A percentile compares a stretch with the other conserved stretches of the same genome.
phyloP scores from a whole-genome alignment of 495 filamentous ascomycete genomes.

The Rhypophila decipiens region DNA sequence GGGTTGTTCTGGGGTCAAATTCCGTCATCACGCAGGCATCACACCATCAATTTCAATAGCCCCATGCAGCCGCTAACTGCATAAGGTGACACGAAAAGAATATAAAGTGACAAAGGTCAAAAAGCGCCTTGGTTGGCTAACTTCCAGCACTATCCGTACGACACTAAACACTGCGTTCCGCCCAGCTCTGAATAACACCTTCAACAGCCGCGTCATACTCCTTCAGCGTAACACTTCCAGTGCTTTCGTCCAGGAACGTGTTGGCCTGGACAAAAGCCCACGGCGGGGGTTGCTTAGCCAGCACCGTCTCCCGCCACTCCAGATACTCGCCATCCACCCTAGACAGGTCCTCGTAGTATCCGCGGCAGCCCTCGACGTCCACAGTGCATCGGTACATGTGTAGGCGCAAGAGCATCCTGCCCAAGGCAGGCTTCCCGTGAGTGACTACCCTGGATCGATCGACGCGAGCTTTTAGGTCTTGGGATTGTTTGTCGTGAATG shows the following conservation, averaged over 20 bases:
- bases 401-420: constrained; percentile 33
- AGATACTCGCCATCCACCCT: constrained; percentile 30
- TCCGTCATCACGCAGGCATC: no score
- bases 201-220: constrained; percentile 35
- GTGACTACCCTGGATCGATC: constrained; percentile 30
- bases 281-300: constrained; percentile 25
- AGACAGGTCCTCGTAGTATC: constrained; percentile 36
- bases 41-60: no score
- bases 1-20: no score
- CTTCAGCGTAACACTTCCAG: constrained; percentile 31
- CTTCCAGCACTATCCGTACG: no score
- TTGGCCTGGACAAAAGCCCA: constrained; percentile 40
- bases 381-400: constrained; percentile 46
- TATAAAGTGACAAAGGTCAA: no score
- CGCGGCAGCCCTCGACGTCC: constrained; percentile 29
- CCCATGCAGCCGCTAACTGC: no score
- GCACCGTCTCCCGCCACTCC: constrained; percentile 31
- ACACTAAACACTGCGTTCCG: constrained; percentile 17
- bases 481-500: constrained; percentile 11
- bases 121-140: no score
- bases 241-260: constrained; percentile 31
- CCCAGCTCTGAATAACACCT: constrained; percentile 42
- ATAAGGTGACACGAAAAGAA: no score
- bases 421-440: constrained; percentile 38
- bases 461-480: constrained; percentile 25